Evolutionary conservation across 176 grass and related monocot species (phyloP), one percentile per base, ranked within the genome.

Genomic region (Cenchrus americanus): DNA sequence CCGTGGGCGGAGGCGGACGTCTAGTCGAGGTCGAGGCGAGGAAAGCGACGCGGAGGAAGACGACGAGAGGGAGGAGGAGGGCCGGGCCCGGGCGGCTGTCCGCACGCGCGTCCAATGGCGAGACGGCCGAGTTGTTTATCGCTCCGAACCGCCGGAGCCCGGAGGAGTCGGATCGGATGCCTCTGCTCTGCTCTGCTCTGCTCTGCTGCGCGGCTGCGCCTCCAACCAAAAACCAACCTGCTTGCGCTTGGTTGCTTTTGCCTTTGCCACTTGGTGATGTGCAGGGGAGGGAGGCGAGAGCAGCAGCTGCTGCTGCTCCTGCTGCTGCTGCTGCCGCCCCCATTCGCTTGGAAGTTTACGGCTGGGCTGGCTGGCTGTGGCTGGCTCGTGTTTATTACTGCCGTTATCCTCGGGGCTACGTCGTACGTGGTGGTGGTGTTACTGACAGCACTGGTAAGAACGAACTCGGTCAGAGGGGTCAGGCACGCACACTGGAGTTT

Each of bases 101-200:
- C 87, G 69, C 82, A 85, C 70, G 87, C 82, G 63, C 87, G 82
- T 81, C 83, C 65, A 82, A 82, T 90, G 84, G 66, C 59, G 66
- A 63, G 88, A 86, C 88, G 88, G 79, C 88, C 50, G 84, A 73
- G 41, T 86, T 86, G 65, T 83, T 83, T 89, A 1, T 27, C 27
- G 85, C 37, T 52, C 3, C 34, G 4, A 37, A 37, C 34, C 4
- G 34, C 1, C 34, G 34, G 34, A 37, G 27, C 27, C 1, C 34
- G 34, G 34, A 37, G 34, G 34, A 37, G 34, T 37, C 4, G 1
- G 27, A 27, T 27, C 34, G 34, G 34, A 37, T 3, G 34, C 24
- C 60, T 4, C 3, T 7, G 51, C 2, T 21, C 43, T 44, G n/a
- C n/a, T n/a, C n/a, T n/a, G n/a, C n/a, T n/a, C n/a, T n/a, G n/a